Base-by-base conservation (phyloP, 345 rosid genomes). In the Heritiera littoralis region DNA sequence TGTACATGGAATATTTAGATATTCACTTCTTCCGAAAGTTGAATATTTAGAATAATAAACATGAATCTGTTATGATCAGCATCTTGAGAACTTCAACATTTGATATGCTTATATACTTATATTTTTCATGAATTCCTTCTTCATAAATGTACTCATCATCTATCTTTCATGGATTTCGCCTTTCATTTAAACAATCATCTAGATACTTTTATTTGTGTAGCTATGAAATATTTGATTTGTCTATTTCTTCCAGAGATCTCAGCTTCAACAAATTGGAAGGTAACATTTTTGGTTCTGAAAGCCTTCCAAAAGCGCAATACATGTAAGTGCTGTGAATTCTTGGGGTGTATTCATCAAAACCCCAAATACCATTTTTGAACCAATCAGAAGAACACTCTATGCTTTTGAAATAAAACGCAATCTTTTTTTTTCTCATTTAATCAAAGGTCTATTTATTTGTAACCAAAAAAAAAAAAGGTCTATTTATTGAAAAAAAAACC, bases 211-310 rank as follows among this genome's bases (percentile, higher is more conserved):
- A 8, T 8, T 59, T 59, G 32, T 52, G 18, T 72, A 9, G 63
- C 43, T 49, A 48, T 66, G 13, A 38, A 11, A 54, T 38, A 35
- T 5, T 64, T 49, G 59, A 35, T 10, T 69, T 72, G 5, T 69
- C 40, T 49, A 0, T 12, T 75, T 66, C 17, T 56, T 63, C 13
- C 80, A 89, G 93, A 78, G 93, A 89, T 85, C 84, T 89, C 75
- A 86, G 89, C 82, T 89, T 83, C 83, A 89, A 89, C 81, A 84
- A 83, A 83, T 66, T 89, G 63, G 81, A 69, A 68, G 93, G 91
- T 73, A 76, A 54, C 45, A 76, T 88, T 79, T 83, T 89, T 8
- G 54, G 74, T 49, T 69, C 65, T 41, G 69, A 84, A 74, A 70
- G 65, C 23, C 81, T 80, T 56, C 48, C 76, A 7, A 59, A 15